Evolutionary conservation across 2,329 filamentous ascomycete genomes (phyloP).

Genomic region (Zymoseptoria brevis): DNA sequence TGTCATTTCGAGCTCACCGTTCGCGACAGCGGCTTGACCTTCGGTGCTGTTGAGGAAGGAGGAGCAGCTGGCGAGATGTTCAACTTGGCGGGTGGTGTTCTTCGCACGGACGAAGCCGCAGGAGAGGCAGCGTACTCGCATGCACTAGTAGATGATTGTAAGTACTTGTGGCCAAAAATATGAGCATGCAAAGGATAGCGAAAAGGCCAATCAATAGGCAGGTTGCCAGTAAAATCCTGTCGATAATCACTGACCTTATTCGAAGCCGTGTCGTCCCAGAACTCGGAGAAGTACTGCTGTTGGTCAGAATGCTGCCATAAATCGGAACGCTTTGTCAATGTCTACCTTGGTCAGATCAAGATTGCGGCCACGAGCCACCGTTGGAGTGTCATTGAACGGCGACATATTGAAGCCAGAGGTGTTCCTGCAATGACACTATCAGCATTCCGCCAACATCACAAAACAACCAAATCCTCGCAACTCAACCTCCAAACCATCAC

Average conservation of each 20-base stretch:
- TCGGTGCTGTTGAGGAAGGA: slow-evolving; percentile 39
- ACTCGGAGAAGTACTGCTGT: slow-evolving; percentile 23
- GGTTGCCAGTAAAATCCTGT: not conserved
- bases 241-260: slow-evolving; percentile 20
- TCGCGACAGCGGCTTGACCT: slow-evolving; percentile 31
- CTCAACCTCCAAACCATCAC: not conserved
- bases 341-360: slow-evolving; percentile 18
- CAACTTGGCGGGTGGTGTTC: slow-evolving; percentile 45
- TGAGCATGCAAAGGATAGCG: not conserved
- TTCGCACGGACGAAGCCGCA: slow-evolving; percentile 45
- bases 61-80: slow-evolving; percentile 41
- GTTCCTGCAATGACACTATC: not conserved
- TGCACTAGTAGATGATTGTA: slow-evolving; percentile 29
- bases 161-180: not conserved
- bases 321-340: not conserved
- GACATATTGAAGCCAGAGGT: not conserved
- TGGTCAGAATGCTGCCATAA: not conserved
- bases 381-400: slow-evolving; percentile 10
- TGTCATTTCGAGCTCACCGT: slow-evolving; percentile 20
- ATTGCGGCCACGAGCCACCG: slow-evolving; percentile 19
- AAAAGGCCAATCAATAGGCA: not conserved
- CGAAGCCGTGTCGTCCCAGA: slow-evolving; percentile 23
- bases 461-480: not conserved
- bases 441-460: not conserved
- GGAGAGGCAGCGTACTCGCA: slow-evolving; percentile 42